Base-by-base conservation (phyloP, 495 filamentous ascomycete species). In the Baudoinia panamericana region DNA sequence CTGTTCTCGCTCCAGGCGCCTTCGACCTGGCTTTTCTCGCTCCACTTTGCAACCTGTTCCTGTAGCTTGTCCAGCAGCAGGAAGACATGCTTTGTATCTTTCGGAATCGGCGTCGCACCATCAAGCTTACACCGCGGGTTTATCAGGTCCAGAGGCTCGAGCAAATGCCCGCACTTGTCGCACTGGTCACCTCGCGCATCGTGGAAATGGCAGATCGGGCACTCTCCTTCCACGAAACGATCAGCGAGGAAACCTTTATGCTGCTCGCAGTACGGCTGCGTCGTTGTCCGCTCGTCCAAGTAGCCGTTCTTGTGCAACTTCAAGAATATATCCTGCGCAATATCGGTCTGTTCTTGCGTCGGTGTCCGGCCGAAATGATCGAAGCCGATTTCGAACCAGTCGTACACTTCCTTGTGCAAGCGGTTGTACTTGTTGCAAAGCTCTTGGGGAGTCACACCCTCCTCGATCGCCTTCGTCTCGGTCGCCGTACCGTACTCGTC, bases 171-270 rank as follows among this genome's bases (percentile, higher is more conserved):
- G 46, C 84, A 95, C 50, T 78, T 80, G 59, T 95, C 87, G 53
- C 87, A 95, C 63, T 93, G 75, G 52, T 83, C 80, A 41, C 84
- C 84, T 34, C 82, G 72, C 22, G 86, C 86, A 55, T 87, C 86
- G 28, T 74, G 68, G 58, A 86, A 85, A 37, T 69, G 69, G 63
- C 82, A 95, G 41, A 73, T 73, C 28, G 78, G 76, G 62, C 87
- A 95, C 47, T 77, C 80, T 13, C 87, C 87, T 63, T 94, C 86
- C 15, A 95, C 84, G 55, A 82, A 96, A 28, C 88, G 82, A 60
- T 96, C 88, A 16, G 88, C 86, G 36, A 96, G 58, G 67, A 93
- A 96, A 17, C 76, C 76, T 13, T 75, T 64, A 58, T 96, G 86
- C 9, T 39, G 36, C 45, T 84, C 76, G 57, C 88, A 95, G 64